phyloP scores from a whole-genome alignment of 129 eudicot species.

The Apium graveolens region DNA sequence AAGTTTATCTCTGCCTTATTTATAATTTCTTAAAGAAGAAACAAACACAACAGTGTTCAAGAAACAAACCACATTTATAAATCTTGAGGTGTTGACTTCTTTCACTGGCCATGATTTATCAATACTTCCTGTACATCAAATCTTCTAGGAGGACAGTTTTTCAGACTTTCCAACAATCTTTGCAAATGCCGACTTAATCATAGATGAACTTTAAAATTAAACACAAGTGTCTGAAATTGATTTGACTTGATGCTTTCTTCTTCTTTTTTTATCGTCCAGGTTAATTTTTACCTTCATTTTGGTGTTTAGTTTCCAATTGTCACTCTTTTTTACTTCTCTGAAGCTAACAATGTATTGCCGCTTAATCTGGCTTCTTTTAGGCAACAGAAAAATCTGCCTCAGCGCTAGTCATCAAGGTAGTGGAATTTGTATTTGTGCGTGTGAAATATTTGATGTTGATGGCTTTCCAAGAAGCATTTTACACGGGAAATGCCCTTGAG shows the following conservation, averaged over 20 bases:
- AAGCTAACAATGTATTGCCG: too few species aligned
- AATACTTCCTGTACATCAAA: not conserved
- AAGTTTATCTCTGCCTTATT: not conserved
- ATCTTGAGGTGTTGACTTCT: not conserved
- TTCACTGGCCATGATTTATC: not conserved
- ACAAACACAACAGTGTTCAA: too few species aligned
- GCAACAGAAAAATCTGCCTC: slow-evolving; percentile 40
- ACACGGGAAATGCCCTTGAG: slow-evolving; percentile 51
- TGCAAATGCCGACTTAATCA: not conserved
- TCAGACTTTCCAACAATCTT: not conserved
- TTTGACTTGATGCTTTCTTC: not conserved
- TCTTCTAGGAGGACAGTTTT: not conserved
- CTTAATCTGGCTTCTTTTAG: slow-evolving; percentile 20
- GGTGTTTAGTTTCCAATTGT: not conserved
- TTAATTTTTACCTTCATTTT: not conserved
- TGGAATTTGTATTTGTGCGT: slow-evolving; percentile 29
- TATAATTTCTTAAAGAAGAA: not conserved
- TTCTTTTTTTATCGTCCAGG: not conserved
- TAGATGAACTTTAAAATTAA: not conserved
- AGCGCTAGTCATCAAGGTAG: slow-evolving; percentile 23
- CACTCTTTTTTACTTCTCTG: not conserved
- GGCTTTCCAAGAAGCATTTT: slow-evolving; percentile 28
- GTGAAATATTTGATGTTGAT: slow-evolving; percentile 21
- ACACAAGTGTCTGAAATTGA: not conserved
- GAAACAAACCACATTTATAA: not conserved